A percentile compares a stretch with the other conserved stretches of the same genome.
phyloP scores from a whole-genome alignment of 176 grass and related monocot species.

The maize (Zea mays) region DNA sequence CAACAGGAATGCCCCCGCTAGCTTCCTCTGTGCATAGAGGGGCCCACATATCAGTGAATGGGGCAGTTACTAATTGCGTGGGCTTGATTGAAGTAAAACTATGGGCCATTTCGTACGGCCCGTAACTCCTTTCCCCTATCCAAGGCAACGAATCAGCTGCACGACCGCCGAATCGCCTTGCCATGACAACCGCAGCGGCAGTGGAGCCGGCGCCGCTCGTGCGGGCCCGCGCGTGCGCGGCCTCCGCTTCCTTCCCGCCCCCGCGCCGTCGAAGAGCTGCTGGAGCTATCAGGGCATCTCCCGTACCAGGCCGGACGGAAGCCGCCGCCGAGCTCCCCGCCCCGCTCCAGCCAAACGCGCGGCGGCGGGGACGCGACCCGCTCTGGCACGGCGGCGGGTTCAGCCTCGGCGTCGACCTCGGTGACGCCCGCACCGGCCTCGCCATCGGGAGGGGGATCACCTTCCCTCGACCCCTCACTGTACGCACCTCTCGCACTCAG shows the following conservation, averaged over 20 bases:
- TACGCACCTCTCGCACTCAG: constrained; percentile 21
- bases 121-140: not conserved
- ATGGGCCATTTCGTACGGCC: not conserved
- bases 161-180: not conserved
- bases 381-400: constrained; percentile 61
- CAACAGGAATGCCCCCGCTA: not conserved
- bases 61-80: not conserved
- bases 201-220: constrained; percentile 36
- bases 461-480: constrained; percentile 65
- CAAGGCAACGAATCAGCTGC: not conserved
- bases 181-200: constrained; percentile 26
- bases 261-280: not conserved
- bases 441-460: constrained; percentile 65
- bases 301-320: too few relatives aligned
- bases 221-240: not conserved
- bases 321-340: too few relatives aligned
- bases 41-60: too few relatives aligned
- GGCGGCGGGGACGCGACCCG: constrained; percentile 57
- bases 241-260: not conserved
- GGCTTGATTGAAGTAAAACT: too few relatives aligned
- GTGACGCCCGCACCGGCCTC: constrained; percentile 58
- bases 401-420: constrained; percentile 87
- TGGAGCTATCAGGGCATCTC: constrained; percentile 17
- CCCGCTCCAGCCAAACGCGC: constrained; percentile 49
- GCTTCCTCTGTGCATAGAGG: too few relatives aligned